These are phyloP conservation scores for Bruguiera parviflora DNA, from an alignment of 345 rosid genomes.

Conservation along the genomic window DNA sequence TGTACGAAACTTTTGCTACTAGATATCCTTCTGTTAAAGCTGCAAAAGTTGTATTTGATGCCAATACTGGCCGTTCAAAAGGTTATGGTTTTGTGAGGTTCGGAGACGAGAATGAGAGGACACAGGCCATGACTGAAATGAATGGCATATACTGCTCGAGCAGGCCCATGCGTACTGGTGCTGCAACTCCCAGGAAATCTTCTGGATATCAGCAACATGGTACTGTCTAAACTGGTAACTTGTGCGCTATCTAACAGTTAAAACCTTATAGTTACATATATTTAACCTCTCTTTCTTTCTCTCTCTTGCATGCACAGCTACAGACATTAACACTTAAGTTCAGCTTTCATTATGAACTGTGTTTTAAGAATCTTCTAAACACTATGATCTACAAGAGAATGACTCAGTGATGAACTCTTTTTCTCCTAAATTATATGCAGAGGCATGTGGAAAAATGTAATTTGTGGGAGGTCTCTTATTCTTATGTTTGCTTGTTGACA, in stretches of 20 bases:
- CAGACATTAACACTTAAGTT: too few species aligned
- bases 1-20: constrained; percentile 67
- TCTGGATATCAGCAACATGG: constrained; percentile 83
- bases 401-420: neutral
- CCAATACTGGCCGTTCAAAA: constrained; percentile 88
- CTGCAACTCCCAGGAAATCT: constrained; percentile 89
- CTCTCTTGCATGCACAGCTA: too few species aligned
- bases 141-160: constrained; percentile 82
- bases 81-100: constrained; percentile 99
- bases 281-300: neutral
- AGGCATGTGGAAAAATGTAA: too few species aligned
- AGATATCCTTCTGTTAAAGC: constrained; percentile 84
- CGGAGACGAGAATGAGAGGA: constrained; percentile 78
- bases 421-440: too few species aligned
- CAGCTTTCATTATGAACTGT: neutral
- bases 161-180: constrained; percentile 95
- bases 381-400: neutral
- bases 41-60: constrained; percentile 91
- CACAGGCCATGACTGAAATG: constrained; percentile 91
- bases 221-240: constrained; percentile 10
- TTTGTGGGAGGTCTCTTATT: neutral
- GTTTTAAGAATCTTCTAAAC: neutral
- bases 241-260: too few species aligned
- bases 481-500: neutral
- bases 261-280: too few species aligned